phyloP scores from a whole-genome alignment of 2,329 filamentous ascomycete species.

The Seiridium cupressi region DNA sequence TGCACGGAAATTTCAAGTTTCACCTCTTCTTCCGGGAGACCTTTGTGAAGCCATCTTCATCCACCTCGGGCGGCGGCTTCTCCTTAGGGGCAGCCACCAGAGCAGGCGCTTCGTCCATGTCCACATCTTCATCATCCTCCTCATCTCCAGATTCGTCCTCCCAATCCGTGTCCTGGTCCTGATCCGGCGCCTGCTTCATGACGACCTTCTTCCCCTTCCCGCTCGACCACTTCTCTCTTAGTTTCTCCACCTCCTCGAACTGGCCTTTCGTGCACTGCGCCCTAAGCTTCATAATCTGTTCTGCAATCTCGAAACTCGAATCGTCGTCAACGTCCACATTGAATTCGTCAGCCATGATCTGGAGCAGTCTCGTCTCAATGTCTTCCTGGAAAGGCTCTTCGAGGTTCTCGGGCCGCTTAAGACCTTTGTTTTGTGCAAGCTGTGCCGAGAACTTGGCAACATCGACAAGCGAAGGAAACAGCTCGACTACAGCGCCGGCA shows the following conservation, averaged over 20 bases:
- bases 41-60: conserved; percentile 80
- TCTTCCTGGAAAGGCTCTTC: conserved; percentile 70
- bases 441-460: conserved; percentile 28
- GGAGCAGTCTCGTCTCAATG: conserved; percentile 78
- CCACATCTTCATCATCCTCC: conserved; percentile 55
- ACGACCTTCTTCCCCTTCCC: conserved; percentile 58
- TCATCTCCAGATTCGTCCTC: conserved; percentile 54
- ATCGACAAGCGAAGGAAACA: conserved; percentile 67
- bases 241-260: conserved; percentile 60
- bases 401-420: conserved; percentile 16
- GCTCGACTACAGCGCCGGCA: conserved; percentile 79
- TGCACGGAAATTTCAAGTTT: neutral
- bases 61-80: conserved; percentile 67
- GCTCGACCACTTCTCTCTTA: conserved; percentile 63
- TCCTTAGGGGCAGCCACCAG: conserved; percentile 58
- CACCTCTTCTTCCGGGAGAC: conserved; percentile 67
- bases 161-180: conserved; percentile 35
- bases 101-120: conserved; percentile 69
- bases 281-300: conserved; percentile 67
- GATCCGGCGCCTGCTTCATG: conserved; percentile 25
- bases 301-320: conserved; percentile 71
- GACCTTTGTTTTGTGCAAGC: conserved; percentile 15
- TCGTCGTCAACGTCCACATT: conserved; percentile 91
- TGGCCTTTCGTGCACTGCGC: conserved; percentile 63
- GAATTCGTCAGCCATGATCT: conserved; percentile 95